Evolutionary conservation across 2,329 filamentous ascomycete species (phyloP).

Genomic region (Bisporella sp.): DNA sequence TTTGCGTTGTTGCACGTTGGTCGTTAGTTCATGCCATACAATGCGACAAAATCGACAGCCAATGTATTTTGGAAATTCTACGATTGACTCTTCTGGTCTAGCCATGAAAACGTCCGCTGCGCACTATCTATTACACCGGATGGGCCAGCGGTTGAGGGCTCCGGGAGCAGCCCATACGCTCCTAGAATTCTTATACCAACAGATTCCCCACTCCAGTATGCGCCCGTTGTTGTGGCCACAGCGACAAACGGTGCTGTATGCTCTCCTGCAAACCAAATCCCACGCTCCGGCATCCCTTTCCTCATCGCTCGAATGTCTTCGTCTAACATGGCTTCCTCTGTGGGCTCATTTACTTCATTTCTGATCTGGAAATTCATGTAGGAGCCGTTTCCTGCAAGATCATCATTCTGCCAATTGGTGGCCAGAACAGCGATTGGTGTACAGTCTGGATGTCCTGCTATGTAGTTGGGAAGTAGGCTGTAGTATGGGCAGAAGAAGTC

Average conservation of each 20-base stretch:
- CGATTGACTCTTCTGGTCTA: too few species aligned
- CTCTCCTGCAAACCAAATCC: conserved; percentile 61
- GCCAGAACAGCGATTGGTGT: conserved; percentile 47
- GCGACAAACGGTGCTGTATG: conserved; percentile 85
- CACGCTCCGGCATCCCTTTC: conserved; percentile 33
- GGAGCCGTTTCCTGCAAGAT: conserved; percentile 57
- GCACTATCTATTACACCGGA: too few species aligned
- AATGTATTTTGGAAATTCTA: too few species aligned
- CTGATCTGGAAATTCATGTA: conserved; percentile 61
- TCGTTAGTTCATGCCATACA: too few species aligned
- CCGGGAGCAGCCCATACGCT: conserved; percentile 34
- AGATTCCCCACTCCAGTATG: conserved; percentile 75
- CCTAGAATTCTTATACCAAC: conserved; percentile 59
- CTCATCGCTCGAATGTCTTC: conserved; percentile 48
- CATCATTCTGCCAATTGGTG: conserved; percentile 60
- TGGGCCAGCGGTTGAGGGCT: too few species aligned
- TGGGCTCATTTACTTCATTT: conserved; percentile 41
- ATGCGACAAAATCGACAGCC: too few species aligned
- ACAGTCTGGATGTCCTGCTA: conserved; percentile 36
- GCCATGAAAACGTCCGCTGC: too few species aligned
- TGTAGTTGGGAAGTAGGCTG: conserved; percentile 53
- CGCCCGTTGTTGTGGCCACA: conserved; percentile 80
- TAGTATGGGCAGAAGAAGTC: conserved; percentile 58
- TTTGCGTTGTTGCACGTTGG: too few species aligned
- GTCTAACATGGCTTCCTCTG: conserved; percentile 27